Evolutionary conservation across 2,329 filamentous ascomycete genomes (phyloP), one percentile per base, ranked within the genome.

Genomic region (Aspergillus viridinutans): DNA sequence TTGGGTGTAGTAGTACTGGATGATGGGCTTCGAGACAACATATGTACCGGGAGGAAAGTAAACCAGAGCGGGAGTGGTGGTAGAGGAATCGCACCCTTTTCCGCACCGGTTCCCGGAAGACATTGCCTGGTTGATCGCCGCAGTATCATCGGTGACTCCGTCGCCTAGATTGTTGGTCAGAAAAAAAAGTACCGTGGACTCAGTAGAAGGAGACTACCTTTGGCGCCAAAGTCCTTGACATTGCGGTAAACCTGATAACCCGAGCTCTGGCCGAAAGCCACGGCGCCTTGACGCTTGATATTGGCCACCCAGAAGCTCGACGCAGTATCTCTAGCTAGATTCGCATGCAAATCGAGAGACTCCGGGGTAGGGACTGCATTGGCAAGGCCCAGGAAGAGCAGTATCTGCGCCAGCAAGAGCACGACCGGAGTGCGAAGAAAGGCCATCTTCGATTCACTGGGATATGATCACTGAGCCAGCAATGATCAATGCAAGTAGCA

Each of bases 11-110:
- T 97, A 97, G 74, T 88, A 88, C 72, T 92, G 88, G 52, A 92
- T 76, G 63, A 97, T 85, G 23, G 93, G 90, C 67, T 80, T 83
- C 70, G 86, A 90, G 65, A 97, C 87, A 20, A 89, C 69, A 70
- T 97, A 97, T 56, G 86, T 95, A 63, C 93, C 92, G 10, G 90
- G 81, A 42, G 92, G 92, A 79, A 97, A 96, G 80, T 96, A 97
- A 53, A 97, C 85, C 14, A 97, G 78, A 26, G 90, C 93, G 0
- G 93, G 93, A 1, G 86, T 85, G n/a, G 84, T 83, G 3, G 93
- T 97, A 32, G 84, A 85, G 1, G 91, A 96, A 71, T 94, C 89
- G 71, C 93, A 97, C 60, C 85, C 85, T 61, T 84, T 72, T 42
- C 90, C 91, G 70, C 93, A 97, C 47, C 93, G 89, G 66, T 82